These are phyloP conservation scores for Lasiodiplodia citricola DNA, from an alignment of 2,329 filamentous ascomycete species.

Conservation along the genomic window DNA sequence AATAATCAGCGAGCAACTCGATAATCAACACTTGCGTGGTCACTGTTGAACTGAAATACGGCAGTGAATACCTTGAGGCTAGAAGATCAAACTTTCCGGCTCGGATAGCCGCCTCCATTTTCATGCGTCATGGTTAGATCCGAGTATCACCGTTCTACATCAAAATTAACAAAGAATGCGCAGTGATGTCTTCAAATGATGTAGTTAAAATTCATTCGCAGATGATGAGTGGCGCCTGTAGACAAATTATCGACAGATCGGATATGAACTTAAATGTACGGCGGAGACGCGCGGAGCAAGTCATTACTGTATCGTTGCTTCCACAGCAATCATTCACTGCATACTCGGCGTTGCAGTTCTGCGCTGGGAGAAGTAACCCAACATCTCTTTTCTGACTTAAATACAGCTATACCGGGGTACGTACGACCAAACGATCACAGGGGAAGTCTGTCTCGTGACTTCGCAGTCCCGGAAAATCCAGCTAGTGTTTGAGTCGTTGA, in stretches of 20 bases:
- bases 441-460: background rate
- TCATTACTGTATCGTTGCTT: too few relatives aligned
- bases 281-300: too few relatives aligned
- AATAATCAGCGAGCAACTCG: too few relatives aligned
- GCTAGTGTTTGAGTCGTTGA: background rate
- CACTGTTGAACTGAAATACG: too few relatives aligned
- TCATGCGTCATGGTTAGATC: background rate
- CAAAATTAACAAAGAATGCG: background rate
- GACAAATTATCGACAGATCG: background rate
- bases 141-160: background rate
- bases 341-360: background rate
- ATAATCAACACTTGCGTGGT: too few relatives aligned
- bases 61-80: too few relatives aligned
- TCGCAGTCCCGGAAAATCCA: background rate
- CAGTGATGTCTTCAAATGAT: background rate
- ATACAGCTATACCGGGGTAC: background rate
- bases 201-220: background rate
- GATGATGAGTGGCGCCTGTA: background rate
- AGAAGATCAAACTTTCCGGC: background rate
- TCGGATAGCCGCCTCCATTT: background rate
- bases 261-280: background rate
- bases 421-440: background rate
- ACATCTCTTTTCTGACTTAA: background rate
- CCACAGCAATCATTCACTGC: too few relatives aligned
- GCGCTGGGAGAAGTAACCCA: background rate